These are phyloP conservation scores for Cavenderia fasciculata DNA, from an alignment of 78 protist species.

Conservation along the genomic window DNA sequence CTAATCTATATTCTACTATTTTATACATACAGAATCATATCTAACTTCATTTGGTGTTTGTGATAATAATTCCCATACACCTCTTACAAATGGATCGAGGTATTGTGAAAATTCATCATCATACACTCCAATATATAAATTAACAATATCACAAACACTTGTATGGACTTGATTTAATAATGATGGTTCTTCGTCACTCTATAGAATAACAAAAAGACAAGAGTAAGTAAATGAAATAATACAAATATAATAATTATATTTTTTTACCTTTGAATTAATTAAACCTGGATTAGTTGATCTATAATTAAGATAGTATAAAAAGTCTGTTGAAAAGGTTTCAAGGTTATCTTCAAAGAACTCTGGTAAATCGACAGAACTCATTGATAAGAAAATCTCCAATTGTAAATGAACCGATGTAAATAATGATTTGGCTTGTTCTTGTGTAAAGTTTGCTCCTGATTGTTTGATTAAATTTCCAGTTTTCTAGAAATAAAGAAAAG, in stretches of 20 bases:
- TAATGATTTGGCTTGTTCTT: neutral
- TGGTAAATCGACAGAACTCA: constrained; percentile 86
- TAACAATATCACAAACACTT: constrained; percentile 68
- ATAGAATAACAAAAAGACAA: neutral
- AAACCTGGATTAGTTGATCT: constrained; percentile 1
- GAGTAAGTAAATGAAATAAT: neutral
- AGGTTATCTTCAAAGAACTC: constrained; percentile 92
- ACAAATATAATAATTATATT: neutral
- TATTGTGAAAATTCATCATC: constrained; percentile 85
- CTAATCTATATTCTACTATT: neutral
- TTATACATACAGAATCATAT: constrained; percentile 56
- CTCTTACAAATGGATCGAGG: constrained; percentile 69
- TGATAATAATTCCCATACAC: constrained; percentile 75
- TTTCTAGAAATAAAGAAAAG: neutral
- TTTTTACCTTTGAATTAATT: constrained; percentile 15
- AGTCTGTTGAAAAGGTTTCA: constrained; percentile 52
- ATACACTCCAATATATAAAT: constrained; percentile 59
- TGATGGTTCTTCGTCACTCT: constrained; percentile 45
- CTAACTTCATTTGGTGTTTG: neutral
- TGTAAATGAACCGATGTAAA: neutral
- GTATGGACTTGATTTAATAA: constrained; percentile 66
- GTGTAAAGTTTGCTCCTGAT: neutral
- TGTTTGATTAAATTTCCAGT: constrained; percentile 13
- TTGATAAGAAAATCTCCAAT: constrained; percentile 64
- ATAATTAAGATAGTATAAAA: constrained; percentile 19